A percentile compares a stretch with the other conserved stretches of the same genome.
These are phyloP conservation scores for Apiospora rasikravindrae DNA, from an alignment of 2,329 filamentous ascomycete genomes.

Conservation along the genomic window DNA sequence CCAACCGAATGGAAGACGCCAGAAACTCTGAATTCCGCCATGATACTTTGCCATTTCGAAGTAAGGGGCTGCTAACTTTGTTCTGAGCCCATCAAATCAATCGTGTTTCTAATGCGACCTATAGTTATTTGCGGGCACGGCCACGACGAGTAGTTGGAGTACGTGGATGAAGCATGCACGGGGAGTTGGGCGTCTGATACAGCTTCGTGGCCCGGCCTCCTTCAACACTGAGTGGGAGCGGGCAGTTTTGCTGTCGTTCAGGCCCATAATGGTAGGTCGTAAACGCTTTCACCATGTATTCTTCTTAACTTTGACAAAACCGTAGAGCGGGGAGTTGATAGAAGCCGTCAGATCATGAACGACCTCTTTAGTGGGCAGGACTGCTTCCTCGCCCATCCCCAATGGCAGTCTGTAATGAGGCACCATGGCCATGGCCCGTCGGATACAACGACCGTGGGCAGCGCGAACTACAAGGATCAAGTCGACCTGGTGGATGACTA, in stretches of 20 bases:
- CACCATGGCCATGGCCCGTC: neutral
- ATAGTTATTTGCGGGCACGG: constrained; percentile 21
- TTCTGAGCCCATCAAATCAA: neutral
- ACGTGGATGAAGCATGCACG: constrained; percentile 22
- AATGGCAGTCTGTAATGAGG: constrained; percentile 43
- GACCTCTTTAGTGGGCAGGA: constrained; percentile 27
- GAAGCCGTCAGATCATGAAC: constrained; percentile 20
- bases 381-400: constrained; percentile 43
- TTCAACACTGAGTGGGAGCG: constrained; percentile 18
- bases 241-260: constrained; percentile 21
- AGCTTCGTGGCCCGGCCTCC: constrained; percentile 19
- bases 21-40: constrained; percentile 19
- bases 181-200: constrained; percentile 16
- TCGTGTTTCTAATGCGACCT: neutral
- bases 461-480: constrained; percentile 27
- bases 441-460: constrained; percentile 30
- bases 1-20: constrained; percentile 21
- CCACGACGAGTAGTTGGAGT: constrained; percentile 17
- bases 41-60: constrained; percentile 7
- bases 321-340: neutral
- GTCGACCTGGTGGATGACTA: constrained; percentile 40
- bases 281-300: neutral
- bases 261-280: constrained; percentile 21
- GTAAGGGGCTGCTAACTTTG: neutral
- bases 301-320: too few species aligned